Evolutionary conservation across 1,284 basidiomycete genomes (phyloP), one percentile per base, ranked within the genome.

Genomic region (Melampsora americana): DNA sequence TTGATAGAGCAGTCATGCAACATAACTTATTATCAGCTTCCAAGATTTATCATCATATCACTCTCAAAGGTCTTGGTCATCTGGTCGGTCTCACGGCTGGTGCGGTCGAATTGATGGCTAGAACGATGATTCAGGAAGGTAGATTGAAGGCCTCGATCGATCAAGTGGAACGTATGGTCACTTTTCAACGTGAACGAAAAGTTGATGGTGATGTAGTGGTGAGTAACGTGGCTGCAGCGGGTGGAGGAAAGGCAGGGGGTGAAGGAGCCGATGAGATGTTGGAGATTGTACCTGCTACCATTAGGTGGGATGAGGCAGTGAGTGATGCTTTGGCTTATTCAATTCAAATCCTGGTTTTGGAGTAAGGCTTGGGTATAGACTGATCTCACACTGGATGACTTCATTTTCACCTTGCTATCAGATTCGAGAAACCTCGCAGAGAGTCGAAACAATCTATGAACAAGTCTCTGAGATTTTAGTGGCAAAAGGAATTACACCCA

Each of bases 1-100:
- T 99, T 42, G 95, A 98, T 83, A 88, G 94, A 67, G 96, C 96
- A 1, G 92, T 99, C 65, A 92, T 98, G 88, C 95, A 99, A 82
- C 96, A 99, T 84, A 99, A 99, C 82, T 86, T 99, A 20, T 88
- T 96, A 77, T 93, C 95, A 14, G 93, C 93, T 81, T 95, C 93
- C 1, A 92, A 93, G 82, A 79, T 81, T 12, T 81, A 81, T 65
- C 75, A 77, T 68, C 78, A 78, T 62, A 79, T 81, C 77, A 79
- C 79, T 7, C 59, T 81, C 18, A 76, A 74, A n/a, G 80, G 80
- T 16, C 75, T 80, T n/a, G 79, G 79, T 12, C 72, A 77, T 0
- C 35, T 83, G 46, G 79, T 80, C 4, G 78, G 79, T 62, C 77
- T 82, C 42, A 79, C 78, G 14, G 42, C 80, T 80, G 83, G 92